Conservation (phyloP, 257 asterid species). For the Ajuga chamaepitys region DNA sequence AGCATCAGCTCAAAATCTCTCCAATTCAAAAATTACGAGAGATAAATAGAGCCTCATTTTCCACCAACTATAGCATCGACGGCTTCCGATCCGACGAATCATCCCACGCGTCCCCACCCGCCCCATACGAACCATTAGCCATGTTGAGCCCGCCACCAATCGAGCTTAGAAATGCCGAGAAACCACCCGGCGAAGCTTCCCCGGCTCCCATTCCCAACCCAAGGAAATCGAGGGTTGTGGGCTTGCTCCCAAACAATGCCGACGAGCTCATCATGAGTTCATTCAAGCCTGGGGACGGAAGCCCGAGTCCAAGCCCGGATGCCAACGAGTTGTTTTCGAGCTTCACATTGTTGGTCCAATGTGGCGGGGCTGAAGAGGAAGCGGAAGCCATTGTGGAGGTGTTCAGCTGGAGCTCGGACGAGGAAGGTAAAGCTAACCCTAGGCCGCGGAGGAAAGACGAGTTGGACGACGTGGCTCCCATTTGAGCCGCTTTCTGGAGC, state of each 20-base stretch:
- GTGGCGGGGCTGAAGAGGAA: constrained; percentile 9
- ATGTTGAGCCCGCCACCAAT: constrained; percentile 28
- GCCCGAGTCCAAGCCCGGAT: constrained; percentile 47
- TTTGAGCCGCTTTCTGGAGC: constrained; percentile 87
- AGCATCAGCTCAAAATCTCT: background rate
- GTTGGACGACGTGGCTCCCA: constrained; percentile 62
- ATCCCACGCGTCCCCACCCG: constrained; percentile 45
- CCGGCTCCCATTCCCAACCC: constrained; percentile 54
- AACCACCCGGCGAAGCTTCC: constrained; percentile 28
- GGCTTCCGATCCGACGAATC: constrained; percentile 54
- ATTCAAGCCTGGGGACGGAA: constrained; percentile 28
- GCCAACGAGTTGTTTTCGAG: constrained; percentile 39
- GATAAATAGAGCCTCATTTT: no score
- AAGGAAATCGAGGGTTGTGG: constrained; percentile 73
- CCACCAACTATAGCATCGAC: constrained; percentile 36
- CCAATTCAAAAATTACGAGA: background rate
- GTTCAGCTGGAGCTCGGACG: constrained; percentile 22
- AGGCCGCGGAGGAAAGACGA: constrained; percentile 70
- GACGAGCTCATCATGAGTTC: constrained; percentile 51
- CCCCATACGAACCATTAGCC: constrained; percentile 13
- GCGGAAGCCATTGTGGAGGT: constrained; percentile 13
- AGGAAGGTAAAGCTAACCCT: constrained; percentile 39
- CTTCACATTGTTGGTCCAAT: constrained; percentile 31
- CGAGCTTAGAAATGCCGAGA: constrained; percentile 46
- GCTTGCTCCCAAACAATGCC: constrained; percentile 33